Base-by-base conservation (phyloP, 2,329 filamentous ascomycete species). In the Leptoxyphium fumago region DNA sequence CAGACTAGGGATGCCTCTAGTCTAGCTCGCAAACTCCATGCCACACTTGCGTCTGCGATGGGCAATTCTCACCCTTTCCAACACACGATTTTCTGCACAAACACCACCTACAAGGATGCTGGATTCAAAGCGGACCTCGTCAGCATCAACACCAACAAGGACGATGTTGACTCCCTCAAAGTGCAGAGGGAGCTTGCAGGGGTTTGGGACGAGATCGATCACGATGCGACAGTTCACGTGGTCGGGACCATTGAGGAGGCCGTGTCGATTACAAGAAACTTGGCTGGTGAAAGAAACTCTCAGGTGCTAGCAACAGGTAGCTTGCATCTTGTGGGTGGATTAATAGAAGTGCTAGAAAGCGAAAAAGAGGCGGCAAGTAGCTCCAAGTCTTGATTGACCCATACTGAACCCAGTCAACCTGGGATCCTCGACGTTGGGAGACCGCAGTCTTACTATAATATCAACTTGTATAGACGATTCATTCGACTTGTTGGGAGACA, bases 301-400 rank as follows among this genome's bases (percentile, higher is more conserved):
- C 75, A 78, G 59, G 76, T 80, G 0, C 65, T 94, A 44, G 79
- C 85, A 9, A 94, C 87, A 11, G 87, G 87, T 2, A 93, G 85
- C 60, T 65, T 94, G 56, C 82, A 94, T 68, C 70, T 94, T 34
- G 85, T 88, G 1, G 86, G 87, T 7, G 84, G 82, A 10, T 68
- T 87, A 39, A 66, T 94, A 43, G 80, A 83, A 59, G 78, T 83
- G 1, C 62, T 93, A 46, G 84, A 83, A 52, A 54, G 50, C 29
- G 57, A 60, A 43, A 45, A 34, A 8, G 58, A 61, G 32, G 11
- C 32, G 3, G 15, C 32, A 9, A 26, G 21, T 26, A 26, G 21
- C 21, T 4, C 21, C 3, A 26, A 7, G 21, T 7, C 21, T 26
- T 26, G 21, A 26, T 4, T 4, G 21, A 26, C 21, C 4, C 21